phyloP scores from a whole-genome alignment of 257 asterid species.

The Orobanche coerulescens region DNA sequence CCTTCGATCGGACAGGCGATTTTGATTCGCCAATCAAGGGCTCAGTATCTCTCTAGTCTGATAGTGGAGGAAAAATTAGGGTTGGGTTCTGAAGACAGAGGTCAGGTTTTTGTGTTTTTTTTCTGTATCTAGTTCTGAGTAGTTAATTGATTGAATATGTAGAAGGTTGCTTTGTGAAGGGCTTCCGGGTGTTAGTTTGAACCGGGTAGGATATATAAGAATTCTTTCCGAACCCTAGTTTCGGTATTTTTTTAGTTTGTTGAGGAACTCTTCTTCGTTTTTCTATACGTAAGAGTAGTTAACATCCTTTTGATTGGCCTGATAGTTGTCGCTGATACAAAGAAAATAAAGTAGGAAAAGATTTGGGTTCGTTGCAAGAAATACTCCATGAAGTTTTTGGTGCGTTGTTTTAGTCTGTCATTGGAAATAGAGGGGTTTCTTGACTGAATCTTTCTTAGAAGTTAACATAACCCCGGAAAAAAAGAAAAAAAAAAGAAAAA shows the following conservation, averaged over 20 bases:
- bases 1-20: slow-evolving; percentile 16
- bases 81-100: slow-evolving; percentile 27
- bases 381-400: slow-evolving; percentile 80
- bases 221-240: slow-evolving; percentile 26
- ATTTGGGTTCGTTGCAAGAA: slow-evolving; percentile 39
- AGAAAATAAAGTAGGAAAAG: background rate
- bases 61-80: slow-evolving; percentile 26
- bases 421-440: slow-evolving; percentile 79
- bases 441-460: slow-evolving; percentile 32
- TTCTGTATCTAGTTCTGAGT: background rate
- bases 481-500: background rate
- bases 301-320: slow-evolving; percentile 7
- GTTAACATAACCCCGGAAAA: background rate
- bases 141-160: background rate
- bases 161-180: background rate
- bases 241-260: slow-evolving; percentile 12
- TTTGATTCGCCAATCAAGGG: slow-evolving; percentile 24
- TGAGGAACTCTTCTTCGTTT: slow-evolving; percentile 30
- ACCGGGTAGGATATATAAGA: slow-evolving; percentile 12
- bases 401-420: slow-evolving; percentile 74
- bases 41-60: slow-evolving; percentile 31
- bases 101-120: slow-evolving; percentile 27
- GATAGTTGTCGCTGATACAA: slow-evolving; percentile 22
- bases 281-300: slow-evolving; percentile 23
- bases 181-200: background rate